A percentile compares a stretch with the other conserved stretches of the same genome.
Conservation (phyloP, 306 rosid species). For the Potentilla sterilis region DNA sequence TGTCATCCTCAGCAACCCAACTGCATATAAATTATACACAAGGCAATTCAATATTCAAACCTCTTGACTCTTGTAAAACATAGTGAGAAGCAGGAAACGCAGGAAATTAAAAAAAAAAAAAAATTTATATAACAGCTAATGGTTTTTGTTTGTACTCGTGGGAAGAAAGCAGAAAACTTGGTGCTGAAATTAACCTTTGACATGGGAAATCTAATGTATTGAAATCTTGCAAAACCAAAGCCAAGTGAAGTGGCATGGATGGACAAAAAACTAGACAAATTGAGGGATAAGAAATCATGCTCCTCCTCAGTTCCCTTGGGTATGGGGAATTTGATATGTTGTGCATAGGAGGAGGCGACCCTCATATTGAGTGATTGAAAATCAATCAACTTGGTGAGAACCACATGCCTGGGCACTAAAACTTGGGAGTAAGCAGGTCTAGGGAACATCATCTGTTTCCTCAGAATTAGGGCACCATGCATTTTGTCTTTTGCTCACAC, state of each 20-base stretch:
- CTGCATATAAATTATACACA: conserved; percentile 17
- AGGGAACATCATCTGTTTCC: conserved; percentile 15
- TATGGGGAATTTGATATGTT: conserved; percentile 8
- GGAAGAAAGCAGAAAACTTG: neutral
- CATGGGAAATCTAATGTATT: too few relatives aligned
- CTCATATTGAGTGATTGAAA: conserved; percentile 2
- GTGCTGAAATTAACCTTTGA: neutral
- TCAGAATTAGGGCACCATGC: conserved; percentile 9
- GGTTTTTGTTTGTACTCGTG: neutral
- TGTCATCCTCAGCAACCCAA: conserved; percentile 45
- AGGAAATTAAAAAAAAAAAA: neutral
- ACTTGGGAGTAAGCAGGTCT: neutral
- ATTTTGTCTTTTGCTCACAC: neutral
- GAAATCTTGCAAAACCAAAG: neutral
- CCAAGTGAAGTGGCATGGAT: neutral
- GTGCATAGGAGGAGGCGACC: neutral
- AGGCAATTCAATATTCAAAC: neutral
- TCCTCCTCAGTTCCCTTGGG: neutral
- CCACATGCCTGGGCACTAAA: conserved; percentile 4
- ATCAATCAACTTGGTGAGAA: neutral
- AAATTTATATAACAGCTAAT: neutral
- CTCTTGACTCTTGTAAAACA: neutral
- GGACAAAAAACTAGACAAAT: neutral
- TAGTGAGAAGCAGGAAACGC: neutral
- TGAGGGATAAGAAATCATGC: neutral